These are phyloP conservation scores for Penicillium fuscoglaucum DNA, from an alignment of 2,329 filamentous ascomycete genomes.

Conservation along the genomic window DNA sequence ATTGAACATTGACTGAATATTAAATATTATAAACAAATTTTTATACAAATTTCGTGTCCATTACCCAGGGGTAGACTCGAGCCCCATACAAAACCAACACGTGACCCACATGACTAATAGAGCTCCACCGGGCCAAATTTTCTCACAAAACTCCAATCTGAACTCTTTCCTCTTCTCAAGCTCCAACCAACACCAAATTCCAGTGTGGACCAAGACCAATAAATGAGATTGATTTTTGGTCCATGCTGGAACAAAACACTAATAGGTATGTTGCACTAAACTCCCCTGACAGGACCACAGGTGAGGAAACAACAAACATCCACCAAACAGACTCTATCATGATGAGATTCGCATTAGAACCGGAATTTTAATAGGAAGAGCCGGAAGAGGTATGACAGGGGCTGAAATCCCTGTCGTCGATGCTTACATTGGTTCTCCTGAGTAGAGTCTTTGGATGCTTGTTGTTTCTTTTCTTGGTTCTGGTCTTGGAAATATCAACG, in stretches of 20 bases:
- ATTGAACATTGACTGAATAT: background rate
- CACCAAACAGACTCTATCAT: slow-evolving; percentile 31
- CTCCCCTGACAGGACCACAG: background rate
- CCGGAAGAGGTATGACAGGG: slow-evolving; percentile 49
- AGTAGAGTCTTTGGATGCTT: slow-evolving; percentile 28
- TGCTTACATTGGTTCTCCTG: slow-evolving; percentile 52
- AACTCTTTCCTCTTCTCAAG: slow-evolving; percentile 6
- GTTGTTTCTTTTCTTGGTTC: slow-evolving; percentile 10
- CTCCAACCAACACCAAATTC: slow-evolving; percentile 3
- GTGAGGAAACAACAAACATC: slow-evolving; percentile 8
- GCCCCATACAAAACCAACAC: background rate
- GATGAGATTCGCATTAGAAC: slow-evolving; percentile 46
- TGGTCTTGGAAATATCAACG: background rate
- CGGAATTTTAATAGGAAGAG: slow-evolving; percentile 49
- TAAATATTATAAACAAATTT: no score
- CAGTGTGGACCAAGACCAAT: slow-evolving; percentile 9
- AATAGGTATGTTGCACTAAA: slow-evolving; percentile 9
- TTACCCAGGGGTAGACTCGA: background rate
- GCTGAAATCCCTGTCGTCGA: slow-evolving; percentile 41
- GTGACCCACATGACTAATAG: slow-evolving; percentile 17
- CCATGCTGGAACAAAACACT: slow-evolving; percentile 7
- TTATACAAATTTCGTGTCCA: background rate
- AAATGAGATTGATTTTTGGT: slow-evolving; percentile 7
- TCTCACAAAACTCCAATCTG: slow-evolving; percentile 15
- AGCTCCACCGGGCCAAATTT: slow-evolving; percentile 20